phyloP scores from a whole-genome alignment of 2,329 filamentous ascomycete species.

The Colletotrichum somersetense region DNA sequence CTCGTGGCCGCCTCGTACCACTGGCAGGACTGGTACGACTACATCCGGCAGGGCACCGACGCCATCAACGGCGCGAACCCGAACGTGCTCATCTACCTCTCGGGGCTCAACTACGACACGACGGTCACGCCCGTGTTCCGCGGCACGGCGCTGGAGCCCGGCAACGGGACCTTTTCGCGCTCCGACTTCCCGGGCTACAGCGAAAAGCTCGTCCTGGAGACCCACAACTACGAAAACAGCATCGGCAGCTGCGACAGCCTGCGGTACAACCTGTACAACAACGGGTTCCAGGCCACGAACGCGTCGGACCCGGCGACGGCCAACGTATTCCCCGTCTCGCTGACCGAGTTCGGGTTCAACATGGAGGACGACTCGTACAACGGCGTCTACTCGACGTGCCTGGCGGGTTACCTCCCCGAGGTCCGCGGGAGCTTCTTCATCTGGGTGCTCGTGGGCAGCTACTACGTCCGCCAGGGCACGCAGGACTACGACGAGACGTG shows the following conservation, averaged over 20 bases:
- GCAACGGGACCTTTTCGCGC: conserved; percentile 57
- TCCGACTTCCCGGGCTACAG: conserved; percentile 62
- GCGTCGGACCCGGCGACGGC: conserved; percentile 50
- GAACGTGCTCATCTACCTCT: conserved; percentile 68
- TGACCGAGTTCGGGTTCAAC: conserved; percentile 68
- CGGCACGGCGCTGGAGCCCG: conserved; percentile 61
- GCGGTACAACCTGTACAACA: conserved; percentile 59
- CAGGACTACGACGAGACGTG: conserved; percentile 70
- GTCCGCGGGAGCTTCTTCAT: conserved; percentile 68
- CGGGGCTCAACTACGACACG: conserved; percentile 69
- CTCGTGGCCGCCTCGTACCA: conserved; percentile 59
- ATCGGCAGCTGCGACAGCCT: conserved; percentile 62
- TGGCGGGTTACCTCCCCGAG: conserved; percentile 61
- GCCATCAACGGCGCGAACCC: conserved; percentile 65
- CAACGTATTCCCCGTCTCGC: conserved; percentile 56
- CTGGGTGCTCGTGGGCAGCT: conserved; percentile 71
- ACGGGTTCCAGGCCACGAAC: conserved; percentile 67
- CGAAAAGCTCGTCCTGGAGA: conserved; percentile 69
- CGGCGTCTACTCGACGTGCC: conserved; percentile 64
- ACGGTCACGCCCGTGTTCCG: conserved; percentile 64
- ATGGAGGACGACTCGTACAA: conserved; percentile 62
- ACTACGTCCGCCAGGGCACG: conserved; percentile 65
- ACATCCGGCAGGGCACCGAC: conserved; percentile 61
- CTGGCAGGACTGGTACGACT: conserved; percentile 68
- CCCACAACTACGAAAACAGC: conserved; percentile 71